Conservation (phyloP, 371 early-diverging fungal genomes). For the Mortierella sp. region DNA sequence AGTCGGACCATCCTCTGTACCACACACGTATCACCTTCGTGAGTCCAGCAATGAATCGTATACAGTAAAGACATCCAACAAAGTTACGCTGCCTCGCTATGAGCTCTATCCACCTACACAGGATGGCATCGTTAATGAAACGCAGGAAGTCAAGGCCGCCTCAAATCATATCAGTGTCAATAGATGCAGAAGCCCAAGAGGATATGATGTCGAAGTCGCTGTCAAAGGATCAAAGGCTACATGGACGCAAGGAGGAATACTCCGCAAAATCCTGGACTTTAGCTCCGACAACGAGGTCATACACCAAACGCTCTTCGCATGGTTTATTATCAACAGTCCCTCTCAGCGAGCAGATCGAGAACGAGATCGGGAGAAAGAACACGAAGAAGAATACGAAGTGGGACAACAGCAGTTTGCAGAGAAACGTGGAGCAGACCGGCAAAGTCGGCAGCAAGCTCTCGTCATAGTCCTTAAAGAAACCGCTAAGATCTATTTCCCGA, state of each 20-base stretch:
- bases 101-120: slow-evolving; percentile 39
- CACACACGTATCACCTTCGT: not conserved
- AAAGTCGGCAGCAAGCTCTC: slow-evolving; percentile 48
- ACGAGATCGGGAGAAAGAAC: slow-evolving; percentile 23
- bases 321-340: slow-evolving; percentile 57
- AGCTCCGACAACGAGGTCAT: slow-evolving; percentile 57
- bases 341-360: slow-evolving; percentile 22
- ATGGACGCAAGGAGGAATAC: slow-evolving; percentile 61
- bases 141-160: not conserved
- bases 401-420: slow-evolving; percentile 24
- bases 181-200: slow-evolving; percentile 10
- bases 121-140: slow-evolving; percentile 32
- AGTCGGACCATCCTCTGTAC: not conserved
- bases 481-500: slow-evolving; percentile 53
- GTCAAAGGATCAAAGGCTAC: slow-evolving; percentile 61
- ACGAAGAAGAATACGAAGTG: slow-evolving; percentile 15
- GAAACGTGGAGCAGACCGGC: slow-evolving; percentile 16
- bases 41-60: not conserved
- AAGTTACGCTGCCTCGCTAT: slow-evolving; percentile 11
- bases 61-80: not conserved
- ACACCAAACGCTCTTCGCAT: slow-evolving; percentile 61
- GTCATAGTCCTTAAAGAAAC: slow-evolving; percentile 56
- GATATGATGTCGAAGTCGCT: slow-evolving; percentile 61
- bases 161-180: not conserved
- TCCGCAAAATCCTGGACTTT: slow-evolving; percentile 60